Evolutionary conservation across 2,329 filamentous ascomycete species (phyloP), one percentile per base, ranked within the genome.

Genomic region (Diplodia sapinea): DNA sequence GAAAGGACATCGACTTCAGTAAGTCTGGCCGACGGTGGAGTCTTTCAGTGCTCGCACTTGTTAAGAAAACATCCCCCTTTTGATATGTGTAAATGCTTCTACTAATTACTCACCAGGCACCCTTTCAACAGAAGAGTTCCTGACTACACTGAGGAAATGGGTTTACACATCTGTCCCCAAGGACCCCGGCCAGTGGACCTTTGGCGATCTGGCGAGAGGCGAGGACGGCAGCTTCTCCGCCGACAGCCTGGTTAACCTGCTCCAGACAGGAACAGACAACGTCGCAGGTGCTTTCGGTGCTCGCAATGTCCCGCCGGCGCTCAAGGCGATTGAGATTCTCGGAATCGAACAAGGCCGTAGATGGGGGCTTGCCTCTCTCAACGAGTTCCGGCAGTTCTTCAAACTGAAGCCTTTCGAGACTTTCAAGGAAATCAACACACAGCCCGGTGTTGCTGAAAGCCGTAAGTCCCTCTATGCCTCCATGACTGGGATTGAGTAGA

Each of bases 311-410:
- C 83, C 83, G 0, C 76, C 77, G 3, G 82, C 80, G 69, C 70
- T 85, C 71, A 81, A 81, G 62, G 75, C 81, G 17, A 79, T 85
- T 15, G 91, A 93, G 76, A 89, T 93, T 51, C 80, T 94, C 9
- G 91, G 90, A 49, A 93, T 94, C 65, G 81, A 90, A 36, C 90
- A 92, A 68, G 88, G 88, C 8, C 83, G 91, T 52, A 85, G 84
- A 69, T 94, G 91, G 91, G 88, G 91, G 68, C 79, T 91, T 5
- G 88, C 89, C 0, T 88, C 88, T 0, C 81, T 94, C 64, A 94
- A 94, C 74, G 91, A 94, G 79, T 93, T 94, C 81, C 85, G 91
- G 55, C 87, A 88, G 74, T 91, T 92, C 78, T 92, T 93, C 71
- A 88, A 88, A 1, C 81, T 94, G 11, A 90, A 89, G 78, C 84